Evolutionary conservation across 164 flowering plant genomes (phyloP), one percentile per base, ranked within the genome.

Genomic region (Hamamelis virginiana): DNA sequence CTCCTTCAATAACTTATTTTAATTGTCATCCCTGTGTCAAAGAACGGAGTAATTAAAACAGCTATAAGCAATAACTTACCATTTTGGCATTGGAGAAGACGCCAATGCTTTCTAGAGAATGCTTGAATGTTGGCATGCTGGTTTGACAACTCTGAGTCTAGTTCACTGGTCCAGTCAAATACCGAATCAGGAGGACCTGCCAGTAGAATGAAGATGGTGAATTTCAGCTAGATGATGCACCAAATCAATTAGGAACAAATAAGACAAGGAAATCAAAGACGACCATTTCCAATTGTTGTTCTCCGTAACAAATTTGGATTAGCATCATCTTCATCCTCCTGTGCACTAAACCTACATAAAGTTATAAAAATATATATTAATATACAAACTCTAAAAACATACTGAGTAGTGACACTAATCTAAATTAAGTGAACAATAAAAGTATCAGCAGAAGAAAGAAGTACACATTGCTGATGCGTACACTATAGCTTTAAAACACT

Each of bases 261-360:
- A 56, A 26, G 47, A 15, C 26, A 66, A 64, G 33, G 41, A 64
- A 53, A 64, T 23, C 64, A 66, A 59, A n/a, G 55, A 56, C 27
- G 57, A 96, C 99, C 99, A 85, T 96, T 96, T 85, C 98, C 99
- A 68, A 96, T 93, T 52, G 98, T 96, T 75, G 89, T 93, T 80
- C 99, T 83, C 66, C 98, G 82, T 59, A 80, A 38, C 71, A 93
- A 81, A 72, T 75, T 76, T 61, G 81, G 85, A 63, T 65, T 74
- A 71, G 78, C 71, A 62, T 87, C 91, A 41, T 91, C 98, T 71
- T 91, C 99, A 72, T 96, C 99, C 59, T 89, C 99, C 58, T 80
- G 96, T 22, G 92, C 97, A 84, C 97, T 90, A 62, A 81, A 78
- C 86, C 99, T 96, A 71, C 70, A 62, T 25, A 43, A 44, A 62